Base-by-base conservation (phyloP, 805 yeast genomes). In the Pichia thaimueangensis region DNA sequence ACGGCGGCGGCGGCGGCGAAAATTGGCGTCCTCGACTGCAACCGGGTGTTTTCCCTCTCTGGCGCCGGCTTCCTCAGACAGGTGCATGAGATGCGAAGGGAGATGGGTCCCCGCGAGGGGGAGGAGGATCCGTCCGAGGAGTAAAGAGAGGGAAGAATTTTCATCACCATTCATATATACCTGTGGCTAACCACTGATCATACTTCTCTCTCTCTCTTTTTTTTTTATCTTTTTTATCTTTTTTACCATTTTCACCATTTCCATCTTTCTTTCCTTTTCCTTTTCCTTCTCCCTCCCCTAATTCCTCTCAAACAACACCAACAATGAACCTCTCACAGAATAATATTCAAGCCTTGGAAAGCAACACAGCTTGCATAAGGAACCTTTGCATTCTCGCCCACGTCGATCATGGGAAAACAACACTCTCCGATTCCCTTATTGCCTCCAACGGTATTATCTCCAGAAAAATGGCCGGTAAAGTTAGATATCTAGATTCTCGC, bases 351-450 rank as follows among this genome's bases (percentile, higher is more conserved):
- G 62, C 75, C 49, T 66, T 88, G 16, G 97, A 91, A 60, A 70
- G 70, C 50, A 75, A 82, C 49, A 79, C 95, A 0, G 64, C 73
- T 13, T 68, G 77, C 47, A 79, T 91, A 24, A 72, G 98, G 47
- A 93, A 93, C 62, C 86, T 93, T 34, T 93, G 98, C 64, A 87
- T 93, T 47, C 70, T 93, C 38, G 99, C 99, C 0, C 99, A 93
- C 63, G 98, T 93, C 20, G 99, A 93, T 61, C 99, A 93, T 59
- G 99, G 99, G 22, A 93, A 93, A 65, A 93, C 99, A 0, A 86
- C 97, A 2, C 68, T 93, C 25, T 84, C 95, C 34, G 99, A 93
- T 62, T 84, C 95, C 9, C 67, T 93, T 37, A 66, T 93, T 30
- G 97, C 98, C 21, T 83, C 96, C 29, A 93, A 94, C 63, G 98